These are phyloP conservation scores for Mortierella sp. DNA, from an alignment of 371 early-diverging fungal species.

Conservation along the genomic window DNA sequence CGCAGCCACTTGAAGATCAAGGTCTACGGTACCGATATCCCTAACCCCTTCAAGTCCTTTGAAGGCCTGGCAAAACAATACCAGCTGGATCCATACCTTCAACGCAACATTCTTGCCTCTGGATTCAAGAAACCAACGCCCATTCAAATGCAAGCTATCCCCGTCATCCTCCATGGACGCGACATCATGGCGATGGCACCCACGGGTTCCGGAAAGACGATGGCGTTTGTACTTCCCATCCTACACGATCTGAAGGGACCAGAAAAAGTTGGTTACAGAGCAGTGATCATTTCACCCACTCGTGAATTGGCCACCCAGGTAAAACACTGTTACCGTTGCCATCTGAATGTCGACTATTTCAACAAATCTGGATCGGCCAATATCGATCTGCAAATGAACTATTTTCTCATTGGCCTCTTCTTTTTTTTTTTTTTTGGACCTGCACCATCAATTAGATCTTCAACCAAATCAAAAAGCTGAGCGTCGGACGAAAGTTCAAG, in stretches of 20 bases:
- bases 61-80: constrained; percentile 79
- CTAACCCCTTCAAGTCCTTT: constrained; percentile 86
- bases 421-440: neutral
- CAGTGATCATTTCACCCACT: constrained; percentile 96
- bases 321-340: no score
- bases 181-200: constrained; percentile 95
- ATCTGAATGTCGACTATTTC: no score
- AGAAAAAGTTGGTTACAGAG: constrained; percentile 82
- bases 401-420: no score
- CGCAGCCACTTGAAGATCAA: constrained; percentile 83
- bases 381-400: no score
- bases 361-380: no score
- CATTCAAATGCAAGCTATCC: constrained; percentile 95
- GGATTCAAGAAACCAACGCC: constrained; percentile 94
- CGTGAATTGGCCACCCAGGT: constrained; percentile 97
- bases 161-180: constrained; percentile 82
- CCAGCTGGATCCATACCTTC: constrained; percentile 72
- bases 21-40: constrained; percentile 88
- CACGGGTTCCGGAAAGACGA: constrained; percentile 99
- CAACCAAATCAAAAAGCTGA: constrained; percentile 77
- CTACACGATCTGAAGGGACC: constrained; percentile 83
- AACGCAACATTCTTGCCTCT: constrained; percentile 69
- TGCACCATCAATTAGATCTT: constrained; percentile 77
- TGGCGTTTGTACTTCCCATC: constrained; percentile 95
- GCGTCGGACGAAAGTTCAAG: constrained; percentile 78